Conservation (phyloP, 257 asterid genomes). For the Perilla frutescens region DNA sequence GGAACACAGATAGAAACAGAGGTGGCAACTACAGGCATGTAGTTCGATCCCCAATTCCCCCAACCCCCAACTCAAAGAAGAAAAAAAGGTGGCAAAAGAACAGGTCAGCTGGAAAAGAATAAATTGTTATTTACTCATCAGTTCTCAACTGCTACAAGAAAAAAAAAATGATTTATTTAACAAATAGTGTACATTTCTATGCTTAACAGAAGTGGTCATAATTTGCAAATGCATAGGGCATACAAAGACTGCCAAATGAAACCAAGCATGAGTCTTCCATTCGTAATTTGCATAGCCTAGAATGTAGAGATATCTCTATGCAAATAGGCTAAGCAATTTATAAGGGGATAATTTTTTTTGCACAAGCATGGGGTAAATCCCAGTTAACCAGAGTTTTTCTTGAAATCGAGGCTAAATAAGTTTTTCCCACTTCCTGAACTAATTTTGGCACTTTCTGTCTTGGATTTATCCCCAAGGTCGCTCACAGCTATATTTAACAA, state of each 20-base stretch:
- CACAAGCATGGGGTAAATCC: not conserved
- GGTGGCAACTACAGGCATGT: not conserved
- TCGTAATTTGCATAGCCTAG: not conserved
- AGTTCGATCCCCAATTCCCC: too few relatives aligned
- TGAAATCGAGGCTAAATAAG: not conserved
- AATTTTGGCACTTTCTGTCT: not conserved
- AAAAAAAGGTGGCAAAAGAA: not conserved
- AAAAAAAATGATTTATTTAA: not conserved
- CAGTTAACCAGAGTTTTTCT: not conserved
- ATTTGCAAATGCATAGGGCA: not conserved
- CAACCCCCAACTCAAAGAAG: too few relatives aligned
- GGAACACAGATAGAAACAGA: not conserved
- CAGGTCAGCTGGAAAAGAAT: not conserved
- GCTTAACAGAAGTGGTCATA: constrained; percentile 5
- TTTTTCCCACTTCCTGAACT: not conserved
- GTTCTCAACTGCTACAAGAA: not conserved
- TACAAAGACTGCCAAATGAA: not conserved
- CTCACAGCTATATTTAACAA: not conserved
- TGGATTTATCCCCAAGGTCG: not conserved
- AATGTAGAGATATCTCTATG: not conserved
- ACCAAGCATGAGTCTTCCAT: not conserved
- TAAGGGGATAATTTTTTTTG: not conserved
- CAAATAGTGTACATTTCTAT: not conserved
- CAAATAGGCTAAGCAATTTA: not conserved
- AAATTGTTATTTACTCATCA: not conserved